Base-by-base conservation (phyloP, 2,329 filamentous ascomycete genomes). In the Ophiocordyceps robertsii region DNA sequence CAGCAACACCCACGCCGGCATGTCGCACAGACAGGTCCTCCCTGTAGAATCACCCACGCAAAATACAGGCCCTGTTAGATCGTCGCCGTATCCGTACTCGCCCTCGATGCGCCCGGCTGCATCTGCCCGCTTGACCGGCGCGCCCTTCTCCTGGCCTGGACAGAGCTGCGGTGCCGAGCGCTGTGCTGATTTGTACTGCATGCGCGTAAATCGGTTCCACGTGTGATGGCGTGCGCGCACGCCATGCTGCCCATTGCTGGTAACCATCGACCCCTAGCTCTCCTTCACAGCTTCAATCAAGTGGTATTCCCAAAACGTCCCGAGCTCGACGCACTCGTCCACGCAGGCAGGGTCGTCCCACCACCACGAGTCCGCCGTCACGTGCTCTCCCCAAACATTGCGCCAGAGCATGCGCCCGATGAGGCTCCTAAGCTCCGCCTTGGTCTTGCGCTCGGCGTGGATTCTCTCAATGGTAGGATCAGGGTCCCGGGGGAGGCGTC, bases 381-480 rank as follows among this genome's bases (percentile, higher is more conserved):
- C 67, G 45, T 66, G 70, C 3, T 54, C 52, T 0, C 76, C 75
- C 77, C 76, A 81, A 12, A 75, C 66, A 50, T 79, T 70, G 51
- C 67, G 66, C 77, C 77, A 81, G 16, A 81, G 58, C 63, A 74
- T 68, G 31, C 73, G 66, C 0, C 73, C 75, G 1, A 74, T 63
- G 2, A 70, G 55, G 43, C 65, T 72, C 43, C 69, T 67, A 4
- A 80, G 61, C 51, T 77, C 66, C 2, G 58, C 62, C 47, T 66
- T 65, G 1, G 57, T 49, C 40, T 62, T 57, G 24, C 54, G 53
- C 9, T 62, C 58, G 6, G 42, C 42, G 8, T 44, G 47, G 1
- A 29, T 13, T 21, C 42, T 45, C 10, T 58, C 52, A 2, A 51
- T 46, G 9, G 49, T 52, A 0, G 49, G 51, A 10, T 59, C 56